Percentiles rank a stretch among this genome's conserved stretches.
These are phyloP conservation scores for Coemansia guatemalensis DNA, from an alignment of 192 early-diverging fungal genomes.

Conservation along the genomic window DNA sequence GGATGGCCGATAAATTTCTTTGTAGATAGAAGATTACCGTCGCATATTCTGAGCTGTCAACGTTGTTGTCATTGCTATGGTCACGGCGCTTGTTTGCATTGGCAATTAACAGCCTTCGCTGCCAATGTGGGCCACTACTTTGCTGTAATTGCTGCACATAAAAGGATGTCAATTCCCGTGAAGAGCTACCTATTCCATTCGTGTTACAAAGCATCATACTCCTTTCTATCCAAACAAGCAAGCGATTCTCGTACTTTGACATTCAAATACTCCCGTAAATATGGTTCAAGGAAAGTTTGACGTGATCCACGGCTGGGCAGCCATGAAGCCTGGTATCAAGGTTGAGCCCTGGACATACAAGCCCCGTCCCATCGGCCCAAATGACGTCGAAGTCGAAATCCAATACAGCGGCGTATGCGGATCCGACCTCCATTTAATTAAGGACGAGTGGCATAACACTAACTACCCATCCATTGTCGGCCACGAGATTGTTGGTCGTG, in stretches of 20 bases:
- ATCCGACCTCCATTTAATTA: constrained; percentile 71
- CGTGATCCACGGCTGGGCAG: constrained; percentile 50
- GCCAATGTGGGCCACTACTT: background rate
- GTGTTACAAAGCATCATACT: background rate
- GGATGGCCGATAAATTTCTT: too few species aligned
- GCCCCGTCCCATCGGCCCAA: constrained; percentile 58
- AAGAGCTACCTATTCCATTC: background rate
- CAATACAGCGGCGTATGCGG: constrained; percentile 77
- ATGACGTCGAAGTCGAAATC: constrained; percentile 74
- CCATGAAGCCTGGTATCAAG: constrained; percentile 24
- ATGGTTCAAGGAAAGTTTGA: constrained; percentile 46
- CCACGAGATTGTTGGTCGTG: constrained; percentile 68
- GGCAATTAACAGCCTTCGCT: background rate
- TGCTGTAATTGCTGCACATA: background rate
- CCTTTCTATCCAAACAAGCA: background rate
- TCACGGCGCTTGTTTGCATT: background rate
- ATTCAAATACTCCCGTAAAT: background rate
- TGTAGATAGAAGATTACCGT: too few species aligned
- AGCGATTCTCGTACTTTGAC: background rate
- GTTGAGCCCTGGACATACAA: constrained; percentile 55
- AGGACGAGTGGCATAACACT: constrained; percentile 58
- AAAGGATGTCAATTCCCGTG: background rate
- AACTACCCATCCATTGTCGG: constrained; percentile 57
- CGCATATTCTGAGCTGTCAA: background rate
- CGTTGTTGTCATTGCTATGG: background rate